A percentile compares a stretch with the other conserved stretches of the same genome.
phyloP scores from a whole-genome alignment of 2,329 filamentous ascomycete species.

The Scedosporium apiospermum region DNA sequence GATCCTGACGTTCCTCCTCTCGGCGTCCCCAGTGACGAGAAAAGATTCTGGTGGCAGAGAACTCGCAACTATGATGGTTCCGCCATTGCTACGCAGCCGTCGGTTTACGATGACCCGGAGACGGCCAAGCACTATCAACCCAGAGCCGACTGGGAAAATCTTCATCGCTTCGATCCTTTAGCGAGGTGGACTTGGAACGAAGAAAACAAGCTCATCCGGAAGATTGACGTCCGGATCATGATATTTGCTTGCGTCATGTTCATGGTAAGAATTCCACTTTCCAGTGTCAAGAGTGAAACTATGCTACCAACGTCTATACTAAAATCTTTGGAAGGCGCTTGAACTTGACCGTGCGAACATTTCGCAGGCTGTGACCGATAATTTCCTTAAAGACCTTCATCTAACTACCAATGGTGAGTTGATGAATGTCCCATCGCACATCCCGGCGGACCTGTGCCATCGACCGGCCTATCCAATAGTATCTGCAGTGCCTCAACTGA shows the following conservation, averaged over 20 bases:
- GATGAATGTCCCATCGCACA: too few species aligned
- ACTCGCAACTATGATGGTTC: constrained; percentile 11
- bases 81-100: constrained; percentile 25
- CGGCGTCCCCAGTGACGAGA: constrained; percentile 17
- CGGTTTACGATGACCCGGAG: constrained; percentile 28
- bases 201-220: constrained; percentile 25
- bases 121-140: constrained; percentile 25
- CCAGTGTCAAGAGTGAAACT: too few species aligned
- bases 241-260: constrained; percentile 33
- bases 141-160: constrained; percentile 23
- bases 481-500: too few species aligned
- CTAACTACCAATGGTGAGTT: constrained; percentile 29
- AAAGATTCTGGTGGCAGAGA: constrained; percentile 24
- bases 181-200: constrained; percentile 32
- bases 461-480: too few species aligned
- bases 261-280: constrained; percentile 8
- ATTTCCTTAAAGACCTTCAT: constrained; percentile 32
- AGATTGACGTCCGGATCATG: constrained; percentile 33
- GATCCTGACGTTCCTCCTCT: constrained; percentile 15
- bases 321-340: constrained; percentile 18
- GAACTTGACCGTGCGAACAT: constrained; percentile 41
- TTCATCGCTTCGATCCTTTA: constrained; percentile 36
- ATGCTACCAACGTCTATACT: too few species aligned
- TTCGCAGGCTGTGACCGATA: constrained; percentile 36
- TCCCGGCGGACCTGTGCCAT: too few species aligned